phyloP scores from a whole-genome alignment of 108 stramenopile species.

The Cyclostephanos invisitatus region DNA sequence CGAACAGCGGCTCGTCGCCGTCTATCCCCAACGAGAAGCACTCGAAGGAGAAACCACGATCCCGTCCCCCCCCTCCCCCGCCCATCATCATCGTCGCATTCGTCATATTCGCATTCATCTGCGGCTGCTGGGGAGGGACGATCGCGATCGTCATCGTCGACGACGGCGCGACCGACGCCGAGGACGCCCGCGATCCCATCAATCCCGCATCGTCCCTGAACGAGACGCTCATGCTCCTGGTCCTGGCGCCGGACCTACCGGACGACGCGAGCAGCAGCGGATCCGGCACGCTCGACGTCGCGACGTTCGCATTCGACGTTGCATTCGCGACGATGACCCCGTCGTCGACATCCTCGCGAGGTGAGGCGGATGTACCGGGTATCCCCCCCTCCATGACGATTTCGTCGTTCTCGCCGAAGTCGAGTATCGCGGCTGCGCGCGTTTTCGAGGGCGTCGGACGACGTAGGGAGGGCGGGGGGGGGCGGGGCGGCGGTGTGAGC shows the following conservation, averaged over 20 bases:
- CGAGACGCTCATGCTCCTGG: not conserved
- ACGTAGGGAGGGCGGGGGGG: too few species aligned
- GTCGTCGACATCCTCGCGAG: too few species aligned
- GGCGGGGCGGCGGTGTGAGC: not conserved
- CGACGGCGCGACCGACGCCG: not conserved
- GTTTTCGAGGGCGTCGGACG: not conserved
- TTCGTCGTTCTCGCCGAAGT: not conserved
- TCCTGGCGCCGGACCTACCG: not conserved
- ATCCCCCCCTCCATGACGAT: not conserved
- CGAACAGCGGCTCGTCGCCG: not conserved
- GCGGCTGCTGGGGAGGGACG: not conserved
- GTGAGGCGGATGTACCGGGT: too few species aligned
- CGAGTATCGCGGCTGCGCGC: not conserved
- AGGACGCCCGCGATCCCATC: not conserved
- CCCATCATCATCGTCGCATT: not conserved
- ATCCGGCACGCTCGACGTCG: not conserved
- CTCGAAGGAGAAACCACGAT: not conserved
- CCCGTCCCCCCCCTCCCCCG: not conserved
- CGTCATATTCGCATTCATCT: not conserved
- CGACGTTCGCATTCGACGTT: not conserved
- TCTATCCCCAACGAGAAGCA: not conserved
- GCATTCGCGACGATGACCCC: not conserved
- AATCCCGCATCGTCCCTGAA: not conserved
- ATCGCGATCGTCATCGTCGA: not conserved
- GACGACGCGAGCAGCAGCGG: not conserved